Base-by-base conservation (phyloP, 2,329 filamentous ascomycete genomes). In the Aspergillus sp. region DNA sequence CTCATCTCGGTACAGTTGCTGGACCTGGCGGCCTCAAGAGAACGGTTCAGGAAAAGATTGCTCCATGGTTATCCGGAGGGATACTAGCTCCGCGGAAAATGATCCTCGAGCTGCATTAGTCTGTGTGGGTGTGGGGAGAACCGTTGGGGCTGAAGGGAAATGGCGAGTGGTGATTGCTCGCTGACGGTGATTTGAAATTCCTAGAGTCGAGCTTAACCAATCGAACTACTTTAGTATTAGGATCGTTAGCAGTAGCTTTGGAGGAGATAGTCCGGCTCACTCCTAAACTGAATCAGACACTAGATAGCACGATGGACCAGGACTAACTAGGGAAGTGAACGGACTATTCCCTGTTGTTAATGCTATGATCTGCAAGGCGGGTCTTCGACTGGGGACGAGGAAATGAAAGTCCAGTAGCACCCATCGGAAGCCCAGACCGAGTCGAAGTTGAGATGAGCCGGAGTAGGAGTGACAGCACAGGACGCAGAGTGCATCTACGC, bases 291-390 rank as follows among this genome's bases (percentile, higher is more conserved):
- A 36, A 36, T 36, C 32, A 36, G 32, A 36, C 11, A 36, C 11
- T 36, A 23, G 41, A 23, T 44, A 44, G 41, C 21, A 19, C 21
- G 41, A 44, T 44, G 41, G 41, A 23, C 10, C 13, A 21, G 41
- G 41, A 44, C 41, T 21, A 21, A 44, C 19, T 44, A 44, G 10
- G 4, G 19, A 44, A 44, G 41, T 44, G 41, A 41, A 41, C 19
- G 32, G 32, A 53, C 30, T 42, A 39, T 42, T 44, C 52, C 52
- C 38, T 44, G 53, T 17, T 42, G 38, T 15, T n/a, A 55, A 55
- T 55, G 53, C 25, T 42, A 47, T 15, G 39, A 55, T 55, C 53
- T 44, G 53, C 53, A 55, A 44, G 27, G 53, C 53, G 30, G 53
- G 41, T 55, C 53, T 47, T 17, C 53, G 25, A 19, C 42, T 50